Evolutionary conservation across 345 rosid genomes (phyloP), one percentile per base, ranked within the genome.

Genomic region (Rhodamnia rubescens): DNA sequence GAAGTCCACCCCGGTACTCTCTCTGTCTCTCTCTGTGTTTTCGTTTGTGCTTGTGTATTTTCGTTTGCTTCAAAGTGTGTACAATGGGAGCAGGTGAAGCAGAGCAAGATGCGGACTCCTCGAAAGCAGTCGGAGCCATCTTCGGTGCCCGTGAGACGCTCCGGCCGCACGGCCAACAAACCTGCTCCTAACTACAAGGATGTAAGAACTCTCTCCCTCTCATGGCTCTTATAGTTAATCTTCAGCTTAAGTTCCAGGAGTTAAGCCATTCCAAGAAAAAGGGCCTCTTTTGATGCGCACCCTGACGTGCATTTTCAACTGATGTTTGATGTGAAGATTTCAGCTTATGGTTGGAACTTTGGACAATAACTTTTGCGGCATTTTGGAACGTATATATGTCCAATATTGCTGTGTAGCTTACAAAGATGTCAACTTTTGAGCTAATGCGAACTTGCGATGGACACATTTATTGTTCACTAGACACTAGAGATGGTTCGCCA

Each of bases 171-270:
- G 32, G 91, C 94, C 0, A 91, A 86, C 86, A 92, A 90, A 86
- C 91, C 97, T 8, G 84, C 95, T 82, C 94, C 95, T 1, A 93
- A 91, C 88, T 96, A 96, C 91, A 93, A 86, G 90, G 98, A 96
- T 51, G 99, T 94, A 57, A 88, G 88, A 69, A 0, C 47, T 69
- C 47, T 40, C 26, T 58, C 44, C 86, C 55, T 47, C 26, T 84
- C 85, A 50, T 0, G 42, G 42, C n/a, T 29, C 18, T 27, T 27
- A 47, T 27, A 13, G 9, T 6, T 2, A 5, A 27, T 29, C n/a
- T 51, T 42, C 8, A 20, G 27, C 52, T 42, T 22, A 20, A 40
- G 10, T 1, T 87, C 42, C 16, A 7, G 42, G 36, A 26, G 51
- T 20, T 11, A 42, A 6, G 4, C 52, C 7, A 18, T 42, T 36